These are phyloP conservation scores for Cinnamomum chago DNA, from an alignment of 164 flowering plant species.

Conservation along the genomic window DNA sequence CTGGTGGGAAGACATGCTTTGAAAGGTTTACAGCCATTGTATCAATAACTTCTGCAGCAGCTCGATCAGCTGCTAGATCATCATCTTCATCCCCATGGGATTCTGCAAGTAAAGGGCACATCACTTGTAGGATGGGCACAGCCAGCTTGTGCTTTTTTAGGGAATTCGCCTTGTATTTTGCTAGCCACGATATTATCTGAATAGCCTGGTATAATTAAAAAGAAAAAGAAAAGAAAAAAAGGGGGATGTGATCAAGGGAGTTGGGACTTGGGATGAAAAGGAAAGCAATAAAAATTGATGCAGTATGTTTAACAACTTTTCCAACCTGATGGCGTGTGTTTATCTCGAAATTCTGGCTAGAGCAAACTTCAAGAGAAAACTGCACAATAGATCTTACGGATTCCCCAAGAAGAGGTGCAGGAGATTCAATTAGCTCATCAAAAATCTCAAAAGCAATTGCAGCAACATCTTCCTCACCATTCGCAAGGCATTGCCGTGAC, in stretches of 20 bases:
- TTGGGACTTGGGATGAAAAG: background rate
- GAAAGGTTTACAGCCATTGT: constrained; percentile 83
- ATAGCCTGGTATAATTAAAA: constrained; percentile 57
- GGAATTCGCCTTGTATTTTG: constrained; percentile 75
- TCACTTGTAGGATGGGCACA: constrained; percentile 79
- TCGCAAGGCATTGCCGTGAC: constrained; percentile 8
- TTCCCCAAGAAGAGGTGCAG: constrained; percentile 95
- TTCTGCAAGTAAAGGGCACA: constrained; percentile 92
- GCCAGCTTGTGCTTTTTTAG: constrained; percentile 87
- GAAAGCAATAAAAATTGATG: background rate
- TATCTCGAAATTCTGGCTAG: constrained; percentile 70
- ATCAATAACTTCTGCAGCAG: constrained; percentile 97
- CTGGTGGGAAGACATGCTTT: constrained; percentile 77
- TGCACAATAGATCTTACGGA: constrained; percentile 88
- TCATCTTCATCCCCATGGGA: constrained; percentile 72
- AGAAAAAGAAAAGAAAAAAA: background rate
- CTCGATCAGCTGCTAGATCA: constrained; percentile 90
- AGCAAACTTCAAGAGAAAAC: constrained; percentile 96
- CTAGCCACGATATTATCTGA: constrained; percentile 96
- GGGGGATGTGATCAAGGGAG: background rate
- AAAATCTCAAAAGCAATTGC: constrained; percentile 92
- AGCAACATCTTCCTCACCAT: constrained; percentile 69
- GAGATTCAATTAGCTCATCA: constrained; percentile 97
- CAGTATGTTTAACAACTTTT: background rate
- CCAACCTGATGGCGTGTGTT: constrained; percentile 92